Evolutionary conservation across 495 filamentous ascomycete species (phyloP), one percentile per base, ranked within the genome.

Genomic region (Talaromyces trachyspermus): DNA sequence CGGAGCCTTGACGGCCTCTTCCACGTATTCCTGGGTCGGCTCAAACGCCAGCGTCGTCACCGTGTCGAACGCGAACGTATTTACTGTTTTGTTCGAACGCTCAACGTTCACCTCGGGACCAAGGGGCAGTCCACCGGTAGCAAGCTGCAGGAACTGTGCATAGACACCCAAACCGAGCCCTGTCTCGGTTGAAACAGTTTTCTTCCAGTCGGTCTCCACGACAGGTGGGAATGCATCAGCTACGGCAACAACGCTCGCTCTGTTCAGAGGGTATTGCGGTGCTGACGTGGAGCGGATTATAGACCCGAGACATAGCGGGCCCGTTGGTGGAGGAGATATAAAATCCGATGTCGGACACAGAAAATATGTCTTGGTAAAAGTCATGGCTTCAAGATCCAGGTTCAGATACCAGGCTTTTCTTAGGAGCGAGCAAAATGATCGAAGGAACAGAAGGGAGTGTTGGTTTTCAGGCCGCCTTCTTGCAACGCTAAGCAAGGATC

Each of bases 91-190:
- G 17, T 43, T 51, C 17, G 49, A 49, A 48, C 50, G 54, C 37
- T 49, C 54, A 37, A 59, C 46, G 9, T 56, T 15, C 37, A 57
- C 50, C 37, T 59, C 56, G 41, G 56, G 43, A n/a, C n/a, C n/a
- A n/a, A n/a, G n/a, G n/a, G n/a, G n/a, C n/a, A n/a, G n/a, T n/a
- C n/a, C n/a, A 9, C 56, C 56, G 14, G 46, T 54, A 48, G 54
- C 59, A 33, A 60, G 40, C 56, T 64, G 56, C 47, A 64, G 53
- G 50, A 62, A 64, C 49, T 60, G 61, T 47, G 54, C 57, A 43
- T 56, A 64, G 25, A 64, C 59, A 39, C 61, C 61, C 19, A 52
- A 48, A 26, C 52, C 56, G 30, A 55, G 14, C 25, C 50, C 54
- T 43, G 10, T 56, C 49, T 60, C 46, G 35, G 42, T 41, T 17